Percentiles rank a stretch among this genome's conserved stretches.
Evolutionary conservation across 192 early-diverging fungal genomes (phyloP).

Genomic region (Bifiguratus adelaidae): DNA sequence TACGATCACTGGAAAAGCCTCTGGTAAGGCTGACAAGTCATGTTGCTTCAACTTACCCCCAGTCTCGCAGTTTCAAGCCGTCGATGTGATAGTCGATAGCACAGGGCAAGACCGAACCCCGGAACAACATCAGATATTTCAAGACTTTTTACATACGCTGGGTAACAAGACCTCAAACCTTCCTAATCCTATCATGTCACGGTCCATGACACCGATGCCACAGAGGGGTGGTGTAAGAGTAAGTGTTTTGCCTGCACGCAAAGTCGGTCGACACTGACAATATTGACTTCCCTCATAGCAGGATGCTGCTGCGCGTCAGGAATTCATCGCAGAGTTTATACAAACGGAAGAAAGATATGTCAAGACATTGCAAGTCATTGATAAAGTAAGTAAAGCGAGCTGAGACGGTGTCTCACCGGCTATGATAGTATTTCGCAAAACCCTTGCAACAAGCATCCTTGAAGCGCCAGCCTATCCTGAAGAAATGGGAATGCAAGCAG

Average conservation of each 20-base stretch:
- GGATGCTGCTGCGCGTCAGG: conserved; percentile 30
- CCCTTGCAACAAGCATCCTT: conserved; percentile 37
- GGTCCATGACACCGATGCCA: background rate
- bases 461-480: conserved; percentile 37
- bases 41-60: too few relatives aligned
- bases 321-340: conserved; percentile 47
- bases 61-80: conserved; percentile 3
- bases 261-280: background rate
- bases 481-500: conserved; percentile 40
- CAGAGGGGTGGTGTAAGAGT: background rate
- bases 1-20: too few relatives aligned
- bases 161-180: background rate
- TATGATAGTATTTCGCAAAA: conserved; percentile 26
- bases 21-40: too few relatives aligned
- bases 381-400: conserved; percentile 11
- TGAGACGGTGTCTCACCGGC: background rate
- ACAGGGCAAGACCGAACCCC: background rate
- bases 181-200: background rate
- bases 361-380: conserved; percentile 37
- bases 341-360: conserved; percentile 52
- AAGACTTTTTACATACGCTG: conserved; percentile 2
- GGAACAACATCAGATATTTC: conserved; percentile 3
- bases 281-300: background rate
- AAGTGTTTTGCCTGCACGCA: background rate
- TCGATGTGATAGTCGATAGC: conserved; percentile 4